phyloP scores from a whole-genome alignment of 78 protist species.

The Dictyostelium intermedium region DNA sequence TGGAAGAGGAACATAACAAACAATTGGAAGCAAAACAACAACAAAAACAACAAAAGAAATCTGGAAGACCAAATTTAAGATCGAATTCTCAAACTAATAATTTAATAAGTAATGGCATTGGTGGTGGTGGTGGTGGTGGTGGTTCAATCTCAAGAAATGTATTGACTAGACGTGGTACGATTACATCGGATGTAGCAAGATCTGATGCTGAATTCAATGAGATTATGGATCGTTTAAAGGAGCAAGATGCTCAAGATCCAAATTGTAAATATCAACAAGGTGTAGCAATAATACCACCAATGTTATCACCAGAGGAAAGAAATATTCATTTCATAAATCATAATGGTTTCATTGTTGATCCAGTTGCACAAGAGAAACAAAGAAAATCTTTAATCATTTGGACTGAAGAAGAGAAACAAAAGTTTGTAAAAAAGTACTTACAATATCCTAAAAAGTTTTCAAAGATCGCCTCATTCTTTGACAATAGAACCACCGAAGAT shows the following conservation, averaged over 20 bases:
- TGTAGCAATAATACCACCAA: slow-evolving; percentile 37
- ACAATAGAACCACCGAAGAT: slow-evolving; percentile 52
- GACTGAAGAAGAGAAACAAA: slow-evolving; percentile 75
- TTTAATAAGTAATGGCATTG: background rate
- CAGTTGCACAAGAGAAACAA: slow-evolving; percentile 44
- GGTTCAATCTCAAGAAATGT: background rate
- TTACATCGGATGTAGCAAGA: slow-evolving; percentile 24
- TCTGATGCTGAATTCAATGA: slow-evolving; percentile 36
- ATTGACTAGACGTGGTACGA: background rate
- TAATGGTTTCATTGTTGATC: slow-evolving; percentile 67
- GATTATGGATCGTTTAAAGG: slow-evolving; percentile 18
- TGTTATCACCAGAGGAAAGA: slow-evolving; percentile 37
- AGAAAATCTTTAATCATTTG: slow-evolving; percentile 45
- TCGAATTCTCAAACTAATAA: background rate
- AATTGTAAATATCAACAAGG: background rate
- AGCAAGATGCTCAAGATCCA: slow-evolving; percentile 50
- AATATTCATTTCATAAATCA: slow-evolving; percentile 20
- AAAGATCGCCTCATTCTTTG: slow-evolving; percentile 66
- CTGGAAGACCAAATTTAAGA: background rate
- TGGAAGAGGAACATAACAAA: slow-evolving; percentile 18
- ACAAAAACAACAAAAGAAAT: background rate
- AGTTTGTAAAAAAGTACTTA: slow-evolving; percentile 66
- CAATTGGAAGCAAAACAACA: background rate
- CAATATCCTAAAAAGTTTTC: slow-evolving; percentile 68
- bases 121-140: background rate